phyloP scores from a whole-genome alignment of 2,329 filamentous ascomycete species.

The Lachnellula hyalina region DNA sequence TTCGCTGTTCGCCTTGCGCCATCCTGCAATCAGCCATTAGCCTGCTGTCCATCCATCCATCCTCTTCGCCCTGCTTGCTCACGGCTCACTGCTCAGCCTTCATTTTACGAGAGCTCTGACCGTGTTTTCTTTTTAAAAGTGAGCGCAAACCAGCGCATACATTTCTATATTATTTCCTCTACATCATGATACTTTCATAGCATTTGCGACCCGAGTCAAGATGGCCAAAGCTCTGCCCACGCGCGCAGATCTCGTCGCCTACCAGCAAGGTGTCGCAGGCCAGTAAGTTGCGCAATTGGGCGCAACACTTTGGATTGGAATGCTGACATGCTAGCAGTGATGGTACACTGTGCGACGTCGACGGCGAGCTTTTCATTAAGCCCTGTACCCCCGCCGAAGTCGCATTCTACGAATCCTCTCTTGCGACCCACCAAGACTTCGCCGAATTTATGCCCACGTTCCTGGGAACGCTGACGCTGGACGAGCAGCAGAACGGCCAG shows the following conservation, averaged over 20 bases:
- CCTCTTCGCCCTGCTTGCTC: not conserved
- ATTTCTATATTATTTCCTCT: conserved; percentile 13
- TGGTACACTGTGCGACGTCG: conserved; percentile 78
- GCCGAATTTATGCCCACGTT: conserved; percentile 77
- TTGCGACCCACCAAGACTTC: conserved; percentile 63
- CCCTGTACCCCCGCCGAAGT: conserved; percentile 84
- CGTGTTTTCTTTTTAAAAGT: conserved; percentile 9
- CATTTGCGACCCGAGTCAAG: conserved; percentile 21
- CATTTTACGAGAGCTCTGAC: not conserved
- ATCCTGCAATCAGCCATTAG: not conserved
- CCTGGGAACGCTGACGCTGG: conserved; percentile 73
- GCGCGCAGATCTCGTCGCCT: conserved; percentile 56
- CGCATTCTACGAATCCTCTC: conserved; percentile 74
- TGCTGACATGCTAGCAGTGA: conserved; percentile 52
- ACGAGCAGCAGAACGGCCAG: conserved; percentile 44
- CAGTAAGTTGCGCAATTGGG: conserved; percentile 56
- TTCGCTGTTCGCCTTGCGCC: not conserved
- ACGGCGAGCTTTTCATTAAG: conserved; percentile 87
- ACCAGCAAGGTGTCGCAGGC: conserved; percentile 73
- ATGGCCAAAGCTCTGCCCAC: conserved; percentile 38
- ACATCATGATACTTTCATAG: conserved; percentile 31
- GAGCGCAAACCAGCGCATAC: conserved; percentile 9
- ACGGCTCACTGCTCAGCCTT: conserved; percentile 17
- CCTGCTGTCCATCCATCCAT: not conserved
- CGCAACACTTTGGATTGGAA: not conserved